Conservation (phyloP, 495 filamentous ascomycete species). For the Amniculicola lignicola region DNA sequence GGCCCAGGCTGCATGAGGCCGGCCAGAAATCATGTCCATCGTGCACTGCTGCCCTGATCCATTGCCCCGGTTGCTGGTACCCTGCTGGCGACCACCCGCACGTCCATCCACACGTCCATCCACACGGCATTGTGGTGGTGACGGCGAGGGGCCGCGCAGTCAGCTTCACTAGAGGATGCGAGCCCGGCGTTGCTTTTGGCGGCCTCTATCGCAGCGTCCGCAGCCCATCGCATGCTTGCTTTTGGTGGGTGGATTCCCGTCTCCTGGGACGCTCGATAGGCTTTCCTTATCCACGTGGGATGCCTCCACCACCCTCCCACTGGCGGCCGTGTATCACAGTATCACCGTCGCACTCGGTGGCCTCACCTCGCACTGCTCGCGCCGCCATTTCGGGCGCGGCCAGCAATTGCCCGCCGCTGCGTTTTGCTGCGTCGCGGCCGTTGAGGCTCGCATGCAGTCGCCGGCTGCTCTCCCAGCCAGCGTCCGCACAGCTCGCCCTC, state of each 20-base stretch:
- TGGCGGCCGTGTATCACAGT: no score
- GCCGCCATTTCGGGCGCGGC: no score
- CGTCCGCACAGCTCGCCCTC: no score
- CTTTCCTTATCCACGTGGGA: slow-evolving; percentile 32
- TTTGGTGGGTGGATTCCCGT: slow-evolving; percentile 5
- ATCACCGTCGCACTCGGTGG: not conserved
- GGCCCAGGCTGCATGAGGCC: slow-evolving; percentile 6
- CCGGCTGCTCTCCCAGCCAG: no score
- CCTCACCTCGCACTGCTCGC: not conserved
- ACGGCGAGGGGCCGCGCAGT: no score
- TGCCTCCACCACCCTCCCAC: slow-evolving; percentile 1
- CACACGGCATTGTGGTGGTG: slow-evolving; percentile 5
- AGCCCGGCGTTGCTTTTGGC: slow-evolving; percentile 18
- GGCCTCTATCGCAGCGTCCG: slow-evolving; percentile 15
- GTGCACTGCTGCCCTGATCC: slow-evolving; percentile 3
- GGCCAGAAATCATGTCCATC: no score
- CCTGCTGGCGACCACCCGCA: not conserved
- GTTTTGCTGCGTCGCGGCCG: no score
- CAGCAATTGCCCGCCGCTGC: no score
- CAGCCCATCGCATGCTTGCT: slow-evolving; percentile 13
- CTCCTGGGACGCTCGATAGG: slow-evolving; percentile 18
- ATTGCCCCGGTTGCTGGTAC: slow-evolving; percentile 23
- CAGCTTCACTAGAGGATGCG: not conserved
- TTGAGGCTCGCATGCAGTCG: no score
- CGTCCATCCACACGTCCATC: not conserved